Base-by-base conservation (phyloP, 257 asterid genomes). In the Thymus quinquecostatus region DNA sequence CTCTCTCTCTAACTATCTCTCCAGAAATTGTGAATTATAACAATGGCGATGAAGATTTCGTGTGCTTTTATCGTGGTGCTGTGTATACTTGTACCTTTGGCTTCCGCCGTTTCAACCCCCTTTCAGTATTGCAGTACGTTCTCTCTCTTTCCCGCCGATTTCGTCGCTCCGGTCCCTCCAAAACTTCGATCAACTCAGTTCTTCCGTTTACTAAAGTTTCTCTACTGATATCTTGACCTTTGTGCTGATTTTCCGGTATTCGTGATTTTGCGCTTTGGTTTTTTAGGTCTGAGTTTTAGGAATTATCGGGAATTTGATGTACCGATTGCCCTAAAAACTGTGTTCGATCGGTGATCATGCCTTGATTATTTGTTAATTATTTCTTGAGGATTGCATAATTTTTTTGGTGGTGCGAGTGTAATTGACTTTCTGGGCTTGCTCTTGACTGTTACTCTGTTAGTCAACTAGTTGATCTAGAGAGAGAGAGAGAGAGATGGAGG, bases 121-220 rank as follows among this genome's bases (percentile, higher is more conserved):
- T 70, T 86, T 59, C 45, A 58, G 2, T 82, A 78, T 53, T 86
- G 91, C 86, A 66, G 91, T 86, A 75, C 38, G 86, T 73, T 75
- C 40, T 61, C n/a, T 45, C 10, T 29, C n/a, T 6, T 50, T n/a
- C 44, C 2, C 21, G 9, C 44, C 48, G 21, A 64, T 68, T 69
- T 71, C 33, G 34, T 2, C 60, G 32, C 2, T 59, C 2, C 21
- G 21, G 21, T 21, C n/a, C 49, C 28, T 28, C 41, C 1, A 9
- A 13, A 45, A 60, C 71, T 59, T 69, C 48, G 8, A 38, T 56
- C 5, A 44, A n/a, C 62, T 55, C 10, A 33, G 32, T 50, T 57
- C 11, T 1, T 45, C 14, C 4, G 13, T 38, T 27, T 38, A 11
- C 28, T 28, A 9, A 8, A 2, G 5, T 54, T 63, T 30, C 12